Conservation (phyloP, 208 protist species). For the Leptomonas pyrrhocoris region DNA sequence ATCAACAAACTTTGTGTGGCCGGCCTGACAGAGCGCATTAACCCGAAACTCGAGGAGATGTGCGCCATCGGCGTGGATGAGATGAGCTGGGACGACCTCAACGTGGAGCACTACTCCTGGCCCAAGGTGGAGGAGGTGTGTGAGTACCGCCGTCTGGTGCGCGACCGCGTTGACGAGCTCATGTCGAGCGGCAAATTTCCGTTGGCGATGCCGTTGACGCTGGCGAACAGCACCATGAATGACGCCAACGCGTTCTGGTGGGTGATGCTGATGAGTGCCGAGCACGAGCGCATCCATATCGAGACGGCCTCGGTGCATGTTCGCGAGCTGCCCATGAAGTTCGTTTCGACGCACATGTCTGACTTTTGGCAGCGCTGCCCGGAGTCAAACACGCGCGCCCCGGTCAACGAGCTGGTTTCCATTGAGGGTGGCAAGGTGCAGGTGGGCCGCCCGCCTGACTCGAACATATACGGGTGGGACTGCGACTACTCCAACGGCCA, state of each 20-base stretch:
- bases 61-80: conserved; percentile 97
- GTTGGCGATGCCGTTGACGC: conserved; percentile 80
- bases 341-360: conserved; percentile 60
- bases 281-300: conserved; percentile 97
- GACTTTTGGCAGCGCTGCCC: conserved; percentile 81
- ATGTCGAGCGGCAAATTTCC: conserved; percentile 74
- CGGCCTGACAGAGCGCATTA: conserved; percentile 81
- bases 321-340: conserved; percentile 92
- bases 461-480: conserved; percentile 95
- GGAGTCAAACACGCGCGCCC: conserved; percentile 47
- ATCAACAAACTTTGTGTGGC: conserved; percentile 96
- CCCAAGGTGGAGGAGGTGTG: conserved; percentile 83
- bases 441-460: conserved; percentile 75
- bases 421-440: conserved; percentile 74
- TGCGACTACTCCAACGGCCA: conserved; percentile 93
- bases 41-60: conserved; percentile 90
- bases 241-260: conserved; percentile 88
- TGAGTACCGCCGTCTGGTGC: conserved; percentile 88
- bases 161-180: conserved; percentile 74
- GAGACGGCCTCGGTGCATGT: conserved; percentile 97
- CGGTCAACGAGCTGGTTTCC: conserved; percentile 80
- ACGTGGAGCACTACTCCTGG: conserved; percentile 89
- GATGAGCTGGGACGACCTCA: conserved; percentile 97
- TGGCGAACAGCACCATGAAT: conserved; percentile 77
- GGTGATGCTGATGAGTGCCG: conserved; percentile 94